Conservation (phyloP, 495 filamentous ascomycete genomes). For the Podospora conica region DNA sequence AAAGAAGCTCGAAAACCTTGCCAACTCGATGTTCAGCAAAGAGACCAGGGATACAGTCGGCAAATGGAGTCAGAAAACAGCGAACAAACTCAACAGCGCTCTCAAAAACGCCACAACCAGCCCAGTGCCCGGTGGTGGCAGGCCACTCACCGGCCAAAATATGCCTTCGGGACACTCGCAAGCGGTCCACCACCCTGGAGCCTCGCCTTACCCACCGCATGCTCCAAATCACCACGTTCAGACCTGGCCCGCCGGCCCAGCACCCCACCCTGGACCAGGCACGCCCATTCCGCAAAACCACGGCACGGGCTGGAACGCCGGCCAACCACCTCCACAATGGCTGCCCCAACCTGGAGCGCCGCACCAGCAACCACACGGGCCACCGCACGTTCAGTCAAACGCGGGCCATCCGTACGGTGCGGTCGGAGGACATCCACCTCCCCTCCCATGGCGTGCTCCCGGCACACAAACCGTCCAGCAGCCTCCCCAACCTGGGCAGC, state of each 20-base stretch:
- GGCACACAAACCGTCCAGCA: neutral
- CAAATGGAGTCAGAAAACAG: slow-evolving; percentile 26
- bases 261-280: neutral
- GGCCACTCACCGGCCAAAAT: neutral
- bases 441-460: neutral
- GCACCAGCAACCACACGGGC: neutral
- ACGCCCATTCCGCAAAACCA: neutral
- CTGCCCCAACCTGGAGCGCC: neutral
- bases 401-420: neutral
- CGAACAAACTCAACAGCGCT: slow-evolving; percentile 17
- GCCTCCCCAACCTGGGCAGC: slow-evolving; percentile 16
- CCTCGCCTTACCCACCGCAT: neutral
- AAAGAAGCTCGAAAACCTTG: slow-evolving; percentile 17
- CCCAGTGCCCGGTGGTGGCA: slow-evolving; percentile 14
- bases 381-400: neutral
- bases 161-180: neutral
- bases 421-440: neutral
- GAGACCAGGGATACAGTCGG: slow-evolving; percentile 18
- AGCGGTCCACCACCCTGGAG: neutral
- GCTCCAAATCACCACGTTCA: neutral
- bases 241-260: neutral
- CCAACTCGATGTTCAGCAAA: slow-evolving; percentile 25
- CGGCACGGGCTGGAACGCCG: neutral
- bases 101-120: slow-evolving; percentile 18
- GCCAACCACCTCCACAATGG: neutral